These are phyloP conservation scores for Spinacia oleracea DNA, from an alignment of 179 eudicot species.

Conservation along the genomic window DNA sequence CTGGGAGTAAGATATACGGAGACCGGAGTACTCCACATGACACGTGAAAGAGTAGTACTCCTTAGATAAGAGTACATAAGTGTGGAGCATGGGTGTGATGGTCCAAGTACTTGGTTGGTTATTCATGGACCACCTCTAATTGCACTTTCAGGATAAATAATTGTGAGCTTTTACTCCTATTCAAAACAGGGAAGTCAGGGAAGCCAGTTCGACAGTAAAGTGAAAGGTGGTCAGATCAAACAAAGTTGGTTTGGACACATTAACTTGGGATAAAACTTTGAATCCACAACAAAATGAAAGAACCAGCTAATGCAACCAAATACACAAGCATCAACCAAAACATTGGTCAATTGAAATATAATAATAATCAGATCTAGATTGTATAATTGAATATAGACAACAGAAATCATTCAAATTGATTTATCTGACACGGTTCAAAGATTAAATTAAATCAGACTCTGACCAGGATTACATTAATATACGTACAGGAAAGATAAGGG, in stretches of 20 bases:
- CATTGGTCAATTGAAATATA: not conserved
- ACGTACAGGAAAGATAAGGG: not conserved
- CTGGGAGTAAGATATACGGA: too few species aligned
- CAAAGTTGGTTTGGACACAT: not conserved
- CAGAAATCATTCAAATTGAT: conserved; percentile 4
- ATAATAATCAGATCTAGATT: conserved; percentile 6
- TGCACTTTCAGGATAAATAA: conserved; percentile 1
- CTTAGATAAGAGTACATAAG: not conserved
- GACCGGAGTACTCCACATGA: too few species aligned
- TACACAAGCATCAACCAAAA: conserved; percentile 4
- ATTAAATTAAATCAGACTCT: conserved; percentile 2
- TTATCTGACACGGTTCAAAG: conserved; percentile 2
- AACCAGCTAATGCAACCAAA: conserved; percentile 15
- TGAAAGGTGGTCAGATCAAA: not conserved
- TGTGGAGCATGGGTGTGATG: not conserved
- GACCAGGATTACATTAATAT: conserved; percentile 8
- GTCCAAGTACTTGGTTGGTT: not conserved
- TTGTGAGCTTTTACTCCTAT: not conserved
- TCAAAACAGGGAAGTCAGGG: not conserved
- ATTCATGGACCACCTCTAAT: conserved; percentile 1
- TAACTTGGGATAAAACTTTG: not conserved
- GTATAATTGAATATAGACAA: not conserved
- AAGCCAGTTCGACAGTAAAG: not conserved
- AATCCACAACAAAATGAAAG: not conserved
- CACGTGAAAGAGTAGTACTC: too few species aligned